Evolutionary conservation across 1,284 basidiomycete species (phyloP), one percentile per base, ranked within the genome.

Genomic region (Malassezia psittaci): DNA sequence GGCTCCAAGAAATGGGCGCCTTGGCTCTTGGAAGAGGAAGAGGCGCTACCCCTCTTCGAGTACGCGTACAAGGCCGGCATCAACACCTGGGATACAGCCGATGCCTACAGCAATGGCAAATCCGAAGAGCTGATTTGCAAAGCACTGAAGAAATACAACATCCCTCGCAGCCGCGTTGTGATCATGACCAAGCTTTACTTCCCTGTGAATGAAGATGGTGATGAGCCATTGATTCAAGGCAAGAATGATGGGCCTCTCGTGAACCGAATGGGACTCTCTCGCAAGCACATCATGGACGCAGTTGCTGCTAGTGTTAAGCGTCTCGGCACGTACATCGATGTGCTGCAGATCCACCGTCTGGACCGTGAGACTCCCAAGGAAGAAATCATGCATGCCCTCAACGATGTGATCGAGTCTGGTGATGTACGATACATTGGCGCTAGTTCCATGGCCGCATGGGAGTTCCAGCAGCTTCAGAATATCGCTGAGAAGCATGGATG

Each of bases 251-350:
- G 64, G 61, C 47, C 65, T 61, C 15, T 46, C 16, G 54, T 56
- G n/a, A 85, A 85, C 63, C 80, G 78, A 41, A 75, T 75, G 37
- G 84, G 84, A 24, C 77, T 85, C 16, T 82, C 81, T 16, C 78
- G 86, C 52, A 88, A 88, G 76, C 86, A 88, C 81, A 83, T 88
- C 65, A 81, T 90, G 64, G 87, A 90, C 75, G 87, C 86, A 15
- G 79, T 84, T 13, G 79, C 83, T 63, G 82, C 81, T 47, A 81
- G 79, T 29, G 79, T 90, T 24, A 78, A 82, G 66, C 83, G 87
- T 34, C 80, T 88, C 7, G 81, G 83, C 47, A 82, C 85, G 67
- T 90, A 90, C 68, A 85, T 77, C 66, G 67, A 69, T 40, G 65
- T 72, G 13, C 52, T 72, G 18, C 63, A 68, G 54, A 67, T 68